These are phyloP conservation scores for Hippophae gyantsensis DNA, from an alignment of 306 rosid species.

Conservation along the genomic window DNA sequence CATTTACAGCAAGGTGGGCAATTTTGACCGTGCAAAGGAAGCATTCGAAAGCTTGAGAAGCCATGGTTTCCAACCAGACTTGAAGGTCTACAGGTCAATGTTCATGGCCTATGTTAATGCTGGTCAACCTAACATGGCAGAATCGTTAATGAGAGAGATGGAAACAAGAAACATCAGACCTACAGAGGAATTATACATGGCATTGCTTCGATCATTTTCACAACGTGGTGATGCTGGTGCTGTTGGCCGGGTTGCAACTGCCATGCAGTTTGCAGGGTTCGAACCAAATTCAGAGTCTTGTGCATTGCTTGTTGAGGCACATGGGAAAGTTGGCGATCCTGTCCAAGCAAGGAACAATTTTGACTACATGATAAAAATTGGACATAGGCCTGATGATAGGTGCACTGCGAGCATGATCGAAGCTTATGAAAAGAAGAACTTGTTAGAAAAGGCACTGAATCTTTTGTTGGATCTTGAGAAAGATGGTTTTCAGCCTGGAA, in stretches of 20 bases:
- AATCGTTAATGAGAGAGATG: conserved; percentile 56
- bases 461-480: conserved; percentile 60
- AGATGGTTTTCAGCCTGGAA: conserved; percentile 76
- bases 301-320: conserved; percentile 59
- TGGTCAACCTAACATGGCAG: conserved; percentile 40
- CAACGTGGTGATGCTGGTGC: conserved; percentile 32
- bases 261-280: conserved; percentile 56
- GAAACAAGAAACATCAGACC: conserved; percentile 46
- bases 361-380: conserved; percentile 49
- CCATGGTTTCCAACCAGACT: conserved; percentile 63
- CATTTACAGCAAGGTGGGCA: conserved; percentile 76
- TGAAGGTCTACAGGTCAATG: conserved; percentile 51
- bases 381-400: conserved; percentile 66
- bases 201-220: conserved; percentile 55
- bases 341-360: conserved; percentile 55
- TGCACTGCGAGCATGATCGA: conserved; percentile 73
- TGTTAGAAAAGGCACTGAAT: conserved; percentile 58
- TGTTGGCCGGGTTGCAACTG: conserved; percentile 35
- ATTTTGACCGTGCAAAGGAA: conserved; percentile 48
- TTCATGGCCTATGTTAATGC: conserved; percentile 60
- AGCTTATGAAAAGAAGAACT: conserved; percentile 53
- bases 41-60: conserved; percentile 52
- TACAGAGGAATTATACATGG: conserved; percentile 51
- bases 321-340: conserved; percentile 31
- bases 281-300: conserved; percentile 43